Evolutionary conservation across 768 basidiomycete species (phyloP).

Genomic region (Suillus cothurnatus): DNA sequence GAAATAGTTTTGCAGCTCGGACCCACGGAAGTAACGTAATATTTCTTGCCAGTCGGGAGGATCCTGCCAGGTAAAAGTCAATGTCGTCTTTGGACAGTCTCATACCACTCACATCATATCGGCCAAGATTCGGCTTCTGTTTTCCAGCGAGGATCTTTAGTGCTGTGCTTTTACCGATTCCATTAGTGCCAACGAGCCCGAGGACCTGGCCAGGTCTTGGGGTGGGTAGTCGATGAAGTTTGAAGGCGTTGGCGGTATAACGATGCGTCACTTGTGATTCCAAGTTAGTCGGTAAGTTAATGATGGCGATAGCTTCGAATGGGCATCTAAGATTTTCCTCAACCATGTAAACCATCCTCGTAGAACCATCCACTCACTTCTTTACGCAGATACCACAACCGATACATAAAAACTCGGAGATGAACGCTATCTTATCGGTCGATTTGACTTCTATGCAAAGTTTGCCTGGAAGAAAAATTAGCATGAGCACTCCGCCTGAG

Average conservation of each 20-base stretch:
- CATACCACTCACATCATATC: conserved; percentile 76
- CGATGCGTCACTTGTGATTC: conserved; percentile 96
- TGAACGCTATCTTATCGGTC: conserved; percentile 96
- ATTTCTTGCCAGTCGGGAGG: conserved; percentile 99
- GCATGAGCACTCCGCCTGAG: not conserved
- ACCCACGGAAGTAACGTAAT: conserved; percentile 96
- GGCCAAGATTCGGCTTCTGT: conserved; percentile 95
- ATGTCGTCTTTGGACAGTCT: conserved; percentile 3
- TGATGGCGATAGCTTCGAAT: conserved; percentile 98
- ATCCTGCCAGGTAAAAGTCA: conserved; percentile 52
- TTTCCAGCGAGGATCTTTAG: conserved; percentile 97
- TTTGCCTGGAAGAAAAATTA: conserved; percentile 61
- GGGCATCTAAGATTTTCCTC: conserved; percentile 71
- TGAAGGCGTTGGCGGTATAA: conserved; percentile 98
- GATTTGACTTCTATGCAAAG: conserved; percentile 98
- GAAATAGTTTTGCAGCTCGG: conserved; percentile 99
- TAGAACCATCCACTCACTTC: conserved; percentile 62
- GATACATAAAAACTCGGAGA: conserved; percentile 98
- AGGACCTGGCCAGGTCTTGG: conserved; percentile 97
- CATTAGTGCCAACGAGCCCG: conserved; percentile 98
- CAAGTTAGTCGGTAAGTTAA: conserved; percentile 97
- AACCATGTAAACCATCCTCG: conserved; percentile 5
- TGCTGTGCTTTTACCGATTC: conserved; percentile 99
- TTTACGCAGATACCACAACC: conserved; percentile 99
- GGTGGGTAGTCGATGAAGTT: conserved; percentile 96